These are phyloP conservation scores for Saccharomyces hybrid DNA, from an alignment of 1,139 yeast genomes.

Conservation along the genomic window DNA sequence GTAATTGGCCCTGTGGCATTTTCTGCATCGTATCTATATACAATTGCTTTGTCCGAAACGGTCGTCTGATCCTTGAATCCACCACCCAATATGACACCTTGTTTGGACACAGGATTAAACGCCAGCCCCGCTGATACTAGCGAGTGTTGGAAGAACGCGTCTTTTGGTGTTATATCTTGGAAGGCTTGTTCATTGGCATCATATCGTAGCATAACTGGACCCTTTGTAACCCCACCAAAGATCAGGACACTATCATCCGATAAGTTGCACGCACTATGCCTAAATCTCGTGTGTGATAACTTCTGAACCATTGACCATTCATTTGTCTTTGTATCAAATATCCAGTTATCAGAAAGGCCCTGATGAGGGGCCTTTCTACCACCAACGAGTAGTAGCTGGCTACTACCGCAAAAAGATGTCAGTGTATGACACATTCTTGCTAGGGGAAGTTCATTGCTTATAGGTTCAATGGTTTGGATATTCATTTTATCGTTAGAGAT, in stretches of 20 bases:
- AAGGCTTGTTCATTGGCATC: neutral
- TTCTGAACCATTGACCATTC: slow-evolving; percentile 35
- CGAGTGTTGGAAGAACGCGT: neutral
- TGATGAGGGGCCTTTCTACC: slow-evolving; percentile 61
- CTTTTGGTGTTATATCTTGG: neutral
- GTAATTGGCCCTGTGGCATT: neutral
- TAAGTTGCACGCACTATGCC: slow-evolving; percentile 45
- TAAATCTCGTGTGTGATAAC: slow-evolving; percentile 42
- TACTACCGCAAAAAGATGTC: slow-evolving; percentile 30
- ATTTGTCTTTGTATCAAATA: slow-evolving; percentile 10
- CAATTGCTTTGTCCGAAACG: slow-evolving; percentile 18
- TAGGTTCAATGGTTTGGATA: slow-evolving; percentile 4
- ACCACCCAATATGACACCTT: slow-evolving; percentile 18
- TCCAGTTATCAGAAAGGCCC: slow-evolving; percentile 40
- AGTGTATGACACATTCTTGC: slow-evolving; percentile 59
- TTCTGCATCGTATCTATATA: slow-evolving; percentile 9
- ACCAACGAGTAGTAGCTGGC: slow-evolving; percentile 44
- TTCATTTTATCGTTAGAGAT: slow-evolving; percentile 8
- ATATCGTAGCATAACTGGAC: slow-evolving; percentile 24
- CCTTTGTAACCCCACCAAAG: slow-evolving; percentile 43
- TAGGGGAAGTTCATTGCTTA: slow-evolving; percentile 14
- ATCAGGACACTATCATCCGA: slow-evolving; percentile 37
- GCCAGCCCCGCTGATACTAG: slow-evolving; percentile 12
- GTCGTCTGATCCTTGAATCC: slow-evolving; percentile 23
- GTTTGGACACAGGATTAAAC: slow-evolving; percentile 9